Evolutionary conservation across 768 basidiomycete genomes (phyloP), one percentile per base, ranked within the genome.

Genomic region (Mycena vitilis): DNA sequence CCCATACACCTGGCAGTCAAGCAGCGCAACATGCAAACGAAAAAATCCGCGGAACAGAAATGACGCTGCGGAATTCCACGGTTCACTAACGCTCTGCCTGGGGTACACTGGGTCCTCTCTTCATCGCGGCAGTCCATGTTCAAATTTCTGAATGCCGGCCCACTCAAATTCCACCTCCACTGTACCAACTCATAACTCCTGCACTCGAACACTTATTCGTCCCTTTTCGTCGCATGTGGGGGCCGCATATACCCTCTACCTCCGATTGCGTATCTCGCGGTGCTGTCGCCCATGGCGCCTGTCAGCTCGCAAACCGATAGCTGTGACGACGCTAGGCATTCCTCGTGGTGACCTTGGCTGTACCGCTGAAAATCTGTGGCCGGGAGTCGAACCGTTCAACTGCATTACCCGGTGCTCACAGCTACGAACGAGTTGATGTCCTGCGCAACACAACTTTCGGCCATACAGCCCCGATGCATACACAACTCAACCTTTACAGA

Each of bases 101-200:
- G 40, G 15, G 15, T 34, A 30, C 34, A 44, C 18, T 23, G 34
- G 23, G 44, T 45, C 23, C 9, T 42, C 16, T 44, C 5, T 51
- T 15, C 49, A 30, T 12, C 30, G 30, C 30, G 25, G 52, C 30
- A n/a, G 5, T 11, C 36, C 52, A 36, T 20, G 44, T 45, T 36
- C 51, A 53, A 34, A 34, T 53, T 9, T n/a, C 47, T 48, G 45
- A 34, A 58, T 30, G 20, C 49, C 25, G 61, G 20, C 40, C 63
- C 56, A 34, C 64, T 65, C 49, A 60, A 65, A 56, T 37, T 59
- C 57, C 64, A 53, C 49, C 37, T 59, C 57, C 64, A 60, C 49
- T 18, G 38, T 12, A 56, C 57, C 42, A 52, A 36, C 23, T 13
- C 60, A 51, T 40, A 51, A 48, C 11, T 49, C 54, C 61, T 63